These are phyloP conservation scores for Zymoseptoria ardabiliae DNA, from an alignment of 2,329 filamentous ascomycete species.

Conservation along the genomic window DNA sequence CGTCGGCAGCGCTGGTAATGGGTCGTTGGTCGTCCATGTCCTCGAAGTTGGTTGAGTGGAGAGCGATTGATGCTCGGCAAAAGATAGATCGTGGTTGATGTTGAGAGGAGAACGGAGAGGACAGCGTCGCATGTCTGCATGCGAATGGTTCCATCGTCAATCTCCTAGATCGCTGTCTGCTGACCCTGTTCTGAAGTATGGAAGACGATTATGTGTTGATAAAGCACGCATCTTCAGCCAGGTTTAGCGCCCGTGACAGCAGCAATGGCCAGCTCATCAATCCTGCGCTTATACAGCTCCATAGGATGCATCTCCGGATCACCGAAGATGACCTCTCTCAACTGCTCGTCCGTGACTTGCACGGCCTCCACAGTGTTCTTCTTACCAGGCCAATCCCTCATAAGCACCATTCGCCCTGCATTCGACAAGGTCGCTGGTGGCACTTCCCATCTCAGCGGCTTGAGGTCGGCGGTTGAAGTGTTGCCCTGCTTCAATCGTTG, in stretches of 20 bases:
- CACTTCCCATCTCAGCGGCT: slow-evolving; percentile 50
- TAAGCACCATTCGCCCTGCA: slow-evolving; percentile 60
- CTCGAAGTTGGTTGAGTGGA: background rate
- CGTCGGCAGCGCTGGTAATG: background rate
- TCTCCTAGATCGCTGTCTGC: too few species aligned
- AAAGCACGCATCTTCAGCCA: slow-evolving; percentile 3
- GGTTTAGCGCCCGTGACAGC: slow-evolving; percentile 48
- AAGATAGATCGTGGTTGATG: too few species aligned
- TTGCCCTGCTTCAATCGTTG: slow-evolving; percentile 4
- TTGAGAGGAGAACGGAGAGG: too few species aligned
- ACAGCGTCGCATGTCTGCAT: too few species aligned
- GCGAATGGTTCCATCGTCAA: too few species aligned
- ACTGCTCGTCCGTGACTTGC: slow-evolving; percentile 58
- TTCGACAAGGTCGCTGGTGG: slow-evolving; percentile 61
- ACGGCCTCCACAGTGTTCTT: slow-evolving; percentile 57
- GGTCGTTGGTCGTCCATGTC: background rate
- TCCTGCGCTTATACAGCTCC: slow-evolving; percentile 64
- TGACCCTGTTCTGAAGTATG: too few species aligned
- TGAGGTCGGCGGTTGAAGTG: background rate
- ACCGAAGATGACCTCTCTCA: slow-evolving; percentile 68
- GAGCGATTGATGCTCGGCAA: too few species aligned
- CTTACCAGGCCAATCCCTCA: slow-evolving; percentile 42
- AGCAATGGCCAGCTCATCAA: slow-evolving; percentile 63
- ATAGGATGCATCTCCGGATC: slow-evolving; percentile 76
- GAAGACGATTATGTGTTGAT: too few species aligned